phyloP scores from a whole-genome alignment of 768 basidiomycete genomes.

The Russula earlei region DNA sequence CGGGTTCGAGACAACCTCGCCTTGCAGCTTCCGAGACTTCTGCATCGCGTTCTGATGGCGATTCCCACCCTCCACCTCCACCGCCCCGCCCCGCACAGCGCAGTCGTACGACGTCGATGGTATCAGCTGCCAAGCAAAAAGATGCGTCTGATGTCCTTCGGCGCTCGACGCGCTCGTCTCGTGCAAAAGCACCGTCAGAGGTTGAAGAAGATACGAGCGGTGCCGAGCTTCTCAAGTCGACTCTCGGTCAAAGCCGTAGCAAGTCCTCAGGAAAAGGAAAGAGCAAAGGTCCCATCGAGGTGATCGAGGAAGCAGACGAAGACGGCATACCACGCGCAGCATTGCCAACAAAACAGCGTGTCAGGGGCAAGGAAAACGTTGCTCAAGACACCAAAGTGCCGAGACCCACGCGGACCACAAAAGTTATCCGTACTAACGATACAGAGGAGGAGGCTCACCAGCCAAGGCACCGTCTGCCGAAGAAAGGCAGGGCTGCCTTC shows the following conservation, averaged over 20 bases:
- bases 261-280: conserved; percentile 19
- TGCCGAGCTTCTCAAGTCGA: conserved; percentile 23
- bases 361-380: conserved; percentile 25
- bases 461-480: conserved; percentile 6
- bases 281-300: conserved; percentile 23
- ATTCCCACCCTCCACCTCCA: conserved; percentile 11
- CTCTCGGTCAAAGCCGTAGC: conserved; percentile 20
- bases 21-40: conserved; percentile 4
- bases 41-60: conserved; percentile 10
- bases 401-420: conserved; percentile 11
- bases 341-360: conserved; percentile 22
- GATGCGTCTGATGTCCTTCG: conserved; percentile 14
- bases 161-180: conserved; percentile 19
- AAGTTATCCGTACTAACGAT: conserved; percentile 9
- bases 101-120: conserved; percentile 6
- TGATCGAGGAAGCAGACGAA: conserved; percentile 25
- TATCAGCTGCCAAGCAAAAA: not conserved
- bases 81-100: conserved; percentile 8
- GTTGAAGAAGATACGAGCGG: conserved; percentile 23
- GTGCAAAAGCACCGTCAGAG: conserved; percentile 3
- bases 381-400: not conserved
- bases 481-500: not conserved
- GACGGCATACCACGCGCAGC: conserved; percentile 22
- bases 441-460: conserved; percentile 17
- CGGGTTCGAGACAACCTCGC: conserved; percentile 13